phyloP scores from a whole-genome alignment of 1,284 basidiomycete genomes.

The Cerrena zonata region DNA sequence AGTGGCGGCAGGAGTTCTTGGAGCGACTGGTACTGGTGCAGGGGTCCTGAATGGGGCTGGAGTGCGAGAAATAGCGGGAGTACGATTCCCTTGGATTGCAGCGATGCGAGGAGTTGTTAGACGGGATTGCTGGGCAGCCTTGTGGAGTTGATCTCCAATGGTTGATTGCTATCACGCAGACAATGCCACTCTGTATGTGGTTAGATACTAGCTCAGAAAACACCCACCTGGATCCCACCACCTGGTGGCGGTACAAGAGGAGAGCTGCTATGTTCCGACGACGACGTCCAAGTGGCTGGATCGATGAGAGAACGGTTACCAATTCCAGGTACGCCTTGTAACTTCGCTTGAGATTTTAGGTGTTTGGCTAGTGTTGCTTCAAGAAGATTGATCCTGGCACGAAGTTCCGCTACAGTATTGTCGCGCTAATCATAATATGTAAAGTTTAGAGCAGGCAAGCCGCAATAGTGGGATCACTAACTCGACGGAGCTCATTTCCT shows the following conservation, averaged over 20 bases:
- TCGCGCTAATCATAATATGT: slow-evolving; percentile 24
- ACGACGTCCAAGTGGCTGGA: slow-evolving; percentile 27
- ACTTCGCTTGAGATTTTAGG: slow-evolving; percentile 18
- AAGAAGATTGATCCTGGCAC: slow-evolving; percentile 26
- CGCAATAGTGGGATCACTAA: slow-evolving; percentile 12
- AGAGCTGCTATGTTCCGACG: slow-evolving; percentile 26
- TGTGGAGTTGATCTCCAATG: too few species aligned
- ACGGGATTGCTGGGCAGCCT: too few species aligned
- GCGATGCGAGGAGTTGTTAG: not conserved
- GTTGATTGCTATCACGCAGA: too few species aligned
- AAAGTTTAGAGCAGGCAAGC: not conserved
- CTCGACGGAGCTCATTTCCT: slow-evolving; percentile 35
- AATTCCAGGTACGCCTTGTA: slow-evolving; percentile 8
- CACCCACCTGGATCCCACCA: too few species aligned
- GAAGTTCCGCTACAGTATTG: slow-evolving; percentile 30
- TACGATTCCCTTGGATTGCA: not conserved
- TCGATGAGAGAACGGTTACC: slow-evolving; percentile 28
- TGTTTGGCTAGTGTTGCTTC: slow-evolving; percentile 27
- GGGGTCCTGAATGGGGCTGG: not conserved
- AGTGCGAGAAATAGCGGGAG: not conserved
- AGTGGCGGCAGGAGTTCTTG: not conserved
- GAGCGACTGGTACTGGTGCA: not conserved
- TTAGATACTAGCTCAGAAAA: too few species aligned
- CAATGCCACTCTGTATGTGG: too few species aligned
- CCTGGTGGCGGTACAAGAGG: slow-evolving; percentile 12